A percentile compares a stretch with the other conserved stretches of the same genome.
phyloP scores from a whole-genome alignment of 2,329 filamentous ascomycete genomes.

The Rhynchosporium graminicola region DNA sequence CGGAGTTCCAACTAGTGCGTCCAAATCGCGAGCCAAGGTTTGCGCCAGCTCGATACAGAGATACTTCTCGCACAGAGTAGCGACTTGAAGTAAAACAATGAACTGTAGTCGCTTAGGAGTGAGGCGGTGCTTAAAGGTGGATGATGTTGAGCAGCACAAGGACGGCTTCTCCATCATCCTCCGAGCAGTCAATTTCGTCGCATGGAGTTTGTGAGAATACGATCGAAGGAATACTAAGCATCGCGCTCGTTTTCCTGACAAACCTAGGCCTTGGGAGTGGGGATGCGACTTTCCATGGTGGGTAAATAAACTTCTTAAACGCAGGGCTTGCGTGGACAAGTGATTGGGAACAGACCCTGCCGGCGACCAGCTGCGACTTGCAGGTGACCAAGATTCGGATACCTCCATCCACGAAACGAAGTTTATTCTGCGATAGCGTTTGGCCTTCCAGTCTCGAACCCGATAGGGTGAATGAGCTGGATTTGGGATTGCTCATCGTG shows the following conservation, averaged over 20 bases:
- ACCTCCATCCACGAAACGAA: background rate
- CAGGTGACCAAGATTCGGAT: background rate
- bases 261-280: background rate
- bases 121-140: background rate
- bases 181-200: background rate
- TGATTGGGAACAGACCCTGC: background rate
- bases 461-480: background rate
- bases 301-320: background rate
- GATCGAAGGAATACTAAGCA: background rate
- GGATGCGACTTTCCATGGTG: background rate
- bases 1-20: background rate
- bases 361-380: background rate
- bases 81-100: background rate
- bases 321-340: background rate
- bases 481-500: background rate
- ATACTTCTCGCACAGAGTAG: conserved; percentile 12
- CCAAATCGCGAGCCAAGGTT: background rate
- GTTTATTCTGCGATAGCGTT: background rate
- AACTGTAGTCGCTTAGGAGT: background rate
- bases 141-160: conserved; percentile 4
- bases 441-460: background rate
- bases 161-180: conserved; percentile 3
- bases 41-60: background rate
- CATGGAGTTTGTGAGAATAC: background rate
- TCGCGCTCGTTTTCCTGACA: background rate